Evolutionary conservation across 495 filamentous ascomycete species (phyloP).

Genomic region (Aspergillus haitiensis): DNA sequence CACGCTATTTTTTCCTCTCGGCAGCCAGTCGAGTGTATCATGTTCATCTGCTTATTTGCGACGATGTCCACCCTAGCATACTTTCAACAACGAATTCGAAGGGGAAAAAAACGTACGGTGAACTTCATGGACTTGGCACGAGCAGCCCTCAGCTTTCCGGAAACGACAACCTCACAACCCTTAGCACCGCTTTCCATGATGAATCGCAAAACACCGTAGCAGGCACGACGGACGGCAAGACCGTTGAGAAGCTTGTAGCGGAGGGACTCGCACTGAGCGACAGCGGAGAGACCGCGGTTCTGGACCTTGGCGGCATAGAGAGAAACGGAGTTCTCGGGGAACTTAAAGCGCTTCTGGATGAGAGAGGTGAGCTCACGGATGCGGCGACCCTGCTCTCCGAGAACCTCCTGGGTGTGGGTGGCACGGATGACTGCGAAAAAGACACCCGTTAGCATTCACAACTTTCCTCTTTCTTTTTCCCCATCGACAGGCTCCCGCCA

Average conservation of each 20-base stretch:
- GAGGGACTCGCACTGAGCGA: constrained; percentile 99
- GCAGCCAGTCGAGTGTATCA: background rate
- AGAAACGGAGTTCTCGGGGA: constrained; percentile 99
- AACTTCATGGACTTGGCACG: constrained; percentile 99
- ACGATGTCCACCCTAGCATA: no score
- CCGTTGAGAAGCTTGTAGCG: constrained; percentile 99
- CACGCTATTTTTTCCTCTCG: no score
- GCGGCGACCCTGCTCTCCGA: constrained; percentile 98
- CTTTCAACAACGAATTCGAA: no score
- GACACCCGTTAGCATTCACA: constrained; percentile 40
- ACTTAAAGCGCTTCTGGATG: constrained; percentile 99
- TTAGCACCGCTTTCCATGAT: constrained; percentile 99
- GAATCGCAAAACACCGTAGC: constrained; percentile 99
- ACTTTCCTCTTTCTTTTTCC: background rate
- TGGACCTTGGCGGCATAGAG: constrained; percentile 99
- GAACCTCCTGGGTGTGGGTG: constrained; percentile 99
- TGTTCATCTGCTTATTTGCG: no score
- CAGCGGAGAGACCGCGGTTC: constrained; percentile 98
- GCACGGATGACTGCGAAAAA: constrained; percentile 80
- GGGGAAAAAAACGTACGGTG: constrained; percentile 61
- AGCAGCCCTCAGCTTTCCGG: constrained; percentile 96
- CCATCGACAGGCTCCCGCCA: no score
- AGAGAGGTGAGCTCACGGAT: constrained; percentile 99
- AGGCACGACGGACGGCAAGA: constrained; percentile 93
- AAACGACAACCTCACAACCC: constrained; percentile 99